These are phyloP conservation scores for Solanum lycopersicoides DNA, from an alignment of 257 asterid species.

Conservation along the genomic window DNA sequence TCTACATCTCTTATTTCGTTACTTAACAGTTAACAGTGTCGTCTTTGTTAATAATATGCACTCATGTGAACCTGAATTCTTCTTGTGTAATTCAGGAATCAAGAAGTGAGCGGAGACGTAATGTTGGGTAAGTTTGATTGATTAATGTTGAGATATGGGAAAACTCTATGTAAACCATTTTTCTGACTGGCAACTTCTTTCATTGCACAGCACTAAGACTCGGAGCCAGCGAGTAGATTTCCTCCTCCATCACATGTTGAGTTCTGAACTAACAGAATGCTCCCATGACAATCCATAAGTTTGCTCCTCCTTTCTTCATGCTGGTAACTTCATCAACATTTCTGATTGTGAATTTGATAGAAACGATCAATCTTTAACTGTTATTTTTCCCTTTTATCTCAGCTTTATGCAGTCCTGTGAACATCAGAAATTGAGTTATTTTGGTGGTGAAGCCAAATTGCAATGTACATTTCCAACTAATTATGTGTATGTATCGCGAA, in stretches of 20 bases:
- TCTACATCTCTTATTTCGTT: not conserved
- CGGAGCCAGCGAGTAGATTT: conserved; percentile 75
- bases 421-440: not conserved
- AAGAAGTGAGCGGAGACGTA: conserved; percentile 23
- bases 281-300: conserved; percentile 21
- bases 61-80: not conserved
- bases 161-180: not conserved
- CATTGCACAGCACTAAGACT: conserved; percentile 50
- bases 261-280: conserved; percentile 50
- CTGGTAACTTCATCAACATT: not conserved
- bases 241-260: conserved; percentile 94
- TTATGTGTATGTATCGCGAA: not conserved
- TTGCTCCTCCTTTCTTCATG: not conserved
- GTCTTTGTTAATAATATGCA: not conserved
- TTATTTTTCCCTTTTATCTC: not conserved
- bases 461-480: not conserved
- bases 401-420: not conserved
- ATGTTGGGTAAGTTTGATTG: conserved; percentile 45
- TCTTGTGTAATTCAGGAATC: conserved; percentile 35
- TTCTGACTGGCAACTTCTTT: not conserved
- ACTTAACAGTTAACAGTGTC: not conserved
- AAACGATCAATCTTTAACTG: not conserved
- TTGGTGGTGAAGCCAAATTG: not conserved
- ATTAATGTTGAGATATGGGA: not conserved
- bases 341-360: not conserved